phyloP scores from a whole-genome alignment of 192 early-diverging fungal species.

The Cladochytrium replicatum region DNA sequence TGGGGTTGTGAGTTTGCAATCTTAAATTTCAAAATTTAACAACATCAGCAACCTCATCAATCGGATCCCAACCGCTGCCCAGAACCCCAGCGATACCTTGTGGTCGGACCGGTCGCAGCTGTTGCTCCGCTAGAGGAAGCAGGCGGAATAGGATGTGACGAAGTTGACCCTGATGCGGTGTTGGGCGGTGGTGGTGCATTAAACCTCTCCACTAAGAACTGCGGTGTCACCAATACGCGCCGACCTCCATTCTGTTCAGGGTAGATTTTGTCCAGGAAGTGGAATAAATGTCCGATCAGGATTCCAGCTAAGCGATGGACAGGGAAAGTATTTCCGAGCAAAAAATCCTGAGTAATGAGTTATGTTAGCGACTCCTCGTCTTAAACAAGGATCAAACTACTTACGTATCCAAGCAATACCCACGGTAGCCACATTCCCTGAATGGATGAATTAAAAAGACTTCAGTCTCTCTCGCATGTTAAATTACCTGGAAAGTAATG shows the following conservation, averaged over 20 bases:
- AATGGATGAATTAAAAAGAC: neutral
- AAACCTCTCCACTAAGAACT: conserved; percentile 19
- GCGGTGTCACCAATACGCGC: conserved; percentile 57
- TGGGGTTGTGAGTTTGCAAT: too few relatives aligned
- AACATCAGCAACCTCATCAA: too few relatives aligned
- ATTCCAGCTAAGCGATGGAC: conserved; percentile 54
- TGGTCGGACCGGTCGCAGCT: too few relatives aligned
- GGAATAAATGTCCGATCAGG: conserved; percentile 58
- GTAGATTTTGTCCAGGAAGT: conserved; percentile 59
- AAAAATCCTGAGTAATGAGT: conserved; percentile 28
- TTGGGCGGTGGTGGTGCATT: too few relatives aligned
- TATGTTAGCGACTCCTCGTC: too few relatives aligned
- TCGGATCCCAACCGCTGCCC: too few relatives aligned
- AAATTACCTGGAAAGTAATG: conserved; percentile 49
- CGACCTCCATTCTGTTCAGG: conserved; percentile 50
- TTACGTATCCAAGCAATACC: conserved; percentile 43
- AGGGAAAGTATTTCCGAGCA: conserved; percentile 32
- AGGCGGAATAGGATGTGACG: too few relatives aligned
- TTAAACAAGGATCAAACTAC: conserved; percentile 7
- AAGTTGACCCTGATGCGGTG: too few relatives aligned
- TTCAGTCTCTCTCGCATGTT: neutral
- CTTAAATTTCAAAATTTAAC: too few relatives aligned
- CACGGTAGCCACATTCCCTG: conserved; percentile 68
- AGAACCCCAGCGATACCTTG: too few relatives aligned
- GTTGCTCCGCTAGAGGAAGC: too few relatives aligned